Evolutionary conservation across 2,329 filamentous ascomycete species (phyloP), one percentile per base, ranked within the genome.

Genomic region (Xylariomycetidae sp.): DNA sequence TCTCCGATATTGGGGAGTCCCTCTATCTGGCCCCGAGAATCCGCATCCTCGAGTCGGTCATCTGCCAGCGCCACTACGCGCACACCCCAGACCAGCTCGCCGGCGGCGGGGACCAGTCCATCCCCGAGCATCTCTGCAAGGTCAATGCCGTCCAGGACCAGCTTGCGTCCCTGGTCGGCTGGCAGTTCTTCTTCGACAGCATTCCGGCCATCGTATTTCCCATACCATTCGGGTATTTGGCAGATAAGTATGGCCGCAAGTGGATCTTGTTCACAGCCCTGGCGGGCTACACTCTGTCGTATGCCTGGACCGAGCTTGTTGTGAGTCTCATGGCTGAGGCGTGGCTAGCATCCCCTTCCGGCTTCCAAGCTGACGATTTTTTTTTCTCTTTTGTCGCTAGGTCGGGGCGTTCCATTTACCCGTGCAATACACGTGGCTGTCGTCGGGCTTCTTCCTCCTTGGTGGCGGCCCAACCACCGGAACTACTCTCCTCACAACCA

Each of bases 11-110:
- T 19, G 34, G 38, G n/a, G 38, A 40, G 11, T 44, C 28, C 30
- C 34, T 45, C 19, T 43, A 30, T n/a, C 15, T 20, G 2, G 42
- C 42, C 6, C 42, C 42, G 7, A 30, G 37, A 31, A 22, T 43
- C 10, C 40, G 40, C 13, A 40, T 45, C 16, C 41, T 38, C 31
- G 42, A 45, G 23, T 43, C 42, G 17, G 34, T 45, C 20, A 22
- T 31, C 20, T 45, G 42, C 30, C 29, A 25, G 15, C 25, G 29
- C 7, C 36, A 36, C 25, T 45, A 41, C 26, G 22, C 29, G 6
- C 31, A 33, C 5, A 25, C 42, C 13, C 34, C 38, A 9, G 37
- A 34, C 13, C 20, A 33, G 14, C 13, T 40, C 16, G 26, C n/a
- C 12, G 25, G 22, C 17, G n/a, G n/a, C n/a, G n/a, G n/a, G n/a